Evolutionary conservation across 331 rosid genomes (phyloP).

Genomic region (Quercus tomentella): DNA sequence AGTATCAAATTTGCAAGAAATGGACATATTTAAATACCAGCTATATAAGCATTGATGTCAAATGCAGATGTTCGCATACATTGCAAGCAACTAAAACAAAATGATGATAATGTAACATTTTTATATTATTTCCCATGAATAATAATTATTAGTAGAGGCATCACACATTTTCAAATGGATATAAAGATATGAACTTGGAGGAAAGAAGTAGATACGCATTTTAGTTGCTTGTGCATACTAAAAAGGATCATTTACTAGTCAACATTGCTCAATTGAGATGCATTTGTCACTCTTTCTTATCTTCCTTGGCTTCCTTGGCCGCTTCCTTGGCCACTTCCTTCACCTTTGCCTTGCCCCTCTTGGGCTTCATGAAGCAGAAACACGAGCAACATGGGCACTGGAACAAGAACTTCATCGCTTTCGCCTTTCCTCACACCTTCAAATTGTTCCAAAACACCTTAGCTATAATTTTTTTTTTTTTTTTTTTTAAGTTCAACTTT

Average conservation of each 20-base stretch:
- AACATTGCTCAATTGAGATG: background rate
- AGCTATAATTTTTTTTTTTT: background rate
- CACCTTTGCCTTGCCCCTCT: slow-evolving; percentile 43
- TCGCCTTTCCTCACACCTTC: slow-evolving; percentile 14
- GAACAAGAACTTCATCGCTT: slow-evolving; percentile 82
- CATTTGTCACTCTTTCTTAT: slow-evolving; percentile 42
- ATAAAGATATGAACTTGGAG: slow-evolving; percentile 2
- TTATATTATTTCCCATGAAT: slow-evolving; percentile 12
- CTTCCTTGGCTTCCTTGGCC: slow-evolving; percentile 31
- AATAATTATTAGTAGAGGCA: slow-evolving; percentile 18
- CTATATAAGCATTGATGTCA: background rate
- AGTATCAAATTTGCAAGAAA: background rate
- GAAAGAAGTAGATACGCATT: slow-evolving; percentile 1
- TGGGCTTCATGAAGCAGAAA: slow-evolving; percentile 96
- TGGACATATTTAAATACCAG: background rate
- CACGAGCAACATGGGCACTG: slow-evolving; percentile 96
- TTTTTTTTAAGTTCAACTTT: background rate
- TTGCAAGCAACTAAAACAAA: background rate
- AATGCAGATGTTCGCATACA: background rate
- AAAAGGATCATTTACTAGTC: slow-evolving; percentile 18
- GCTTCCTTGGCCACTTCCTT: slow-evolving; percentile 35
- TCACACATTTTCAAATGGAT: slow-evolving; percentile 9
- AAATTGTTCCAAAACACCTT: slow-evolving; percentile 2
- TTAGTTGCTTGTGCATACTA: background rate
- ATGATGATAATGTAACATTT: background rate